These are phyloP conservation scores for Ceratobasidium sp. DNA, from an alignment of 1,284 basidiomycete species.

Conservation along the genomic window DNA sequence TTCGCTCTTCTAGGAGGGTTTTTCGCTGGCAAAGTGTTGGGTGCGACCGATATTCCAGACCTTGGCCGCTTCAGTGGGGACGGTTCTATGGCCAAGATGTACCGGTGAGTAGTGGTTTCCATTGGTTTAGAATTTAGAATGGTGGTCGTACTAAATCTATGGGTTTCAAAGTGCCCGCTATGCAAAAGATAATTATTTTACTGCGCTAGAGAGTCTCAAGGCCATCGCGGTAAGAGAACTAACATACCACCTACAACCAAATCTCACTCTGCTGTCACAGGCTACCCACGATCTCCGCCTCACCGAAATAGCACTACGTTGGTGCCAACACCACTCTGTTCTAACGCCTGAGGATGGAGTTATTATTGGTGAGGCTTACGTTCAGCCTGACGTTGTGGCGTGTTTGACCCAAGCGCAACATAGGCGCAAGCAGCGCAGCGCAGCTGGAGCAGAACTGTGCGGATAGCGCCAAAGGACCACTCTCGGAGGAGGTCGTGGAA, in stretches of 20 bases:
- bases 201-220: slow-evolving; percentile 60
- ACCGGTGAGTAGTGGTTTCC: slow-evolving; percentile 51
- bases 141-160: background rate
- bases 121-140: background rate
- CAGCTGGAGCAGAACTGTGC: slow-evolving; percentile 57
- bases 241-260: background rate
- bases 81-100: slow-evolving; percentile 56
- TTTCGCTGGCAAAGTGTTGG: slow-evolving; percentile 60
- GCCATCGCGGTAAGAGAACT: slow-evolving; percentile 54
- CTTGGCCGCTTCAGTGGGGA: slow-evolving; percentile 57
- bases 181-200: slow-evolving; percentile 61
- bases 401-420: background rate
- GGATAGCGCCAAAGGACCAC: slow-evolving; percentile 61
- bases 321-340: slow-evolving; percentile 62
- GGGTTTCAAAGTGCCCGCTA: slow-evolving; percentile 53
- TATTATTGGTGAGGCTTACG: slow-evolving; percentile 52
- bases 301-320: slow-evolving; percentile 60
- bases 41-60: slow-evolving; percentile 52
- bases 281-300: slow-evolving; percentile 55
- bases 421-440: slow-evolving; percentile 55
- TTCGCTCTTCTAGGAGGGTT: slow-evolving; percentile 56
- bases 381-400: background rate
- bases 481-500: slow-evolving; percentile 63
- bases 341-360: slow-evolving; percentile 59
- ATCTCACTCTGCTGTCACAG: background rate